phyloP scores from a whole-genome alignment of 1,284 basidiomycete genomes.

The Ceratobasidium sp. region DNA sequence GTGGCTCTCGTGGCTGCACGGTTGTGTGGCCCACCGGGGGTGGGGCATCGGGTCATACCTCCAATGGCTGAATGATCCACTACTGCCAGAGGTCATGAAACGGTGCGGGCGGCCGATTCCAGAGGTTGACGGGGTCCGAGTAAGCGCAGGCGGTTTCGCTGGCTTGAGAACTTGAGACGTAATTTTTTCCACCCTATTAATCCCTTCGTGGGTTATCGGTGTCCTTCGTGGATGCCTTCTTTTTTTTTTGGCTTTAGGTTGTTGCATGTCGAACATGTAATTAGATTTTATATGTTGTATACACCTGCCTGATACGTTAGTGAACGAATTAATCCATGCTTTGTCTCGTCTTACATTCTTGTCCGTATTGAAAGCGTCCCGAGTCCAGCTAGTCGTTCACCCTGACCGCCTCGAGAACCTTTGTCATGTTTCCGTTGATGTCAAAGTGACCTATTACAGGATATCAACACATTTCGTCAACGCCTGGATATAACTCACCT shows the following conservation, averaged over 20 bases:
- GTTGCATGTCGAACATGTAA: not conserved
- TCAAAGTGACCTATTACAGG: conserved; percentile 48
- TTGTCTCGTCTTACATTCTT: not conserved
- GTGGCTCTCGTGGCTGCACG: not conserved
- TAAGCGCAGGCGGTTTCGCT: conserved; percentile 12
- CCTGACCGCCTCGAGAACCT: conserved; percentile 37
- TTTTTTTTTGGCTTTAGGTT: not conserved
- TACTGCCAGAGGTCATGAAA: not conserved
- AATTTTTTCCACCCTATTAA: conserved; percentile 1
- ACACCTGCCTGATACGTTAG: not conserved
- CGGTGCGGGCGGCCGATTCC: not conserved
- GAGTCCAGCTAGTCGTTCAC: conserved; percentile 41
- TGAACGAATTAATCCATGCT: not conserved
- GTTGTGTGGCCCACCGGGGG: not conserved
- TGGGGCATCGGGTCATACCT: not conserved
- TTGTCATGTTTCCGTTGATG: conserved; percentile 45
- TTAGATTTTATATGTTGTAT: not conserved
- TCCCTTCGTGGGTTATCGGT: not conserved
- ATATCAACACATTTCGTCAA: not conserved
- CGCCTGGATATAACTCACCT: conserved; percentile 46
- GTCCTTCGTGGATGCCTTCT: not conserved
- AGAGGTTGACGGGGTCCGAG: not conserved
- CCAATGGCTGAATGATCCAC: not conserved
- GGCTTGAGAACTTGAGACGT: not conserved
- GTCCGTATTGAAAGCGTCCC: not conserved